phyloP scores from a whole-genome alignment of 2,329 filamentous ascomycete genomes.

The Ascocoryne sarcoides region DNA sequence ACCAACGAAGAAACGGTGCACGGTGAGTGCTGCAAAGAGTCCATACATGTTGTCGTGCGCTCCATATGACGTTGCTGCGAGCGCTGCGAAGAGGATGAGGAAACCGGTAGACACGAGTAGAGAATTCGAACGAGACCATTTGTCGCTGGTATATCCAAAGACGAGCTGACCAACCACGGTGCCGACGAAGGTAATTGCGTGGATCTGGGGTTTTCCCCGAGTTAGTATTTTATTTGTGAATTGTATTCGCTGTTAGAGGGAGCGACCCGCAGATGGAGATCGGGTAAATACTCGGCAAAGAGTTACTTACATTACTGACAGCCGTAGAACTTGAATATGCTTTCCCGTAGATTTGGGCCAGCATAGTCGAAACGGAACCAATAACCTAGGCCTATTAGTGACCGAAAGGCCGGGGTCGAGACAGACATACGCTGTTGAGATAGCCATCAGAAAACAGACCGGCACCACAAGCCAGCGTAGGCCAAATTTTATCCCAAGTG shows the following conservation, averaged over 20 bases:
- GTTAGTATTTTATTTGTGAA: too few relatives aligned
- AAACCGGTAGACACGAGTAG: slow-evolving; percentile 75
- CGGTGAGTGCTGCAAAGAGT: slow-evolving; percentile 69
- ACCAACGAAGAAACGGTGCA: slow-evolving; percentile 75
- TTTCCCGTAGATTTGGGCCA: slow-evolving; percentile 57
- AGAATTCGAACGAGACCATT: slow-evolving; percentile 76
- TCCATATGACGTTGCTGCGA: slow-evolving; percentile 70
- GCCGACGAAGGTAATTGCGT: slow-evolving; percentile 77
- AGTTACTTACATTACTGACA: slow-evolving; percentile 61
- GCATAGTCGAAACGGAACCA: slow-evolving; percentile 74
- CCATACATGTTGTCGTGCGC: slow-evolving; percentile 58
- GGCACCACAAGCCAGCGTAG: slow-evolving; percentile 77
- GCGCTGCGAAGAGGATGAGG: slow-evolving; percentile 74
- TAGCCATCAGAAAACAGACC: slow-evolving; percentile 90
- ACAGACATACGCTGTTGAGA: slow-evolving; percentile 64
- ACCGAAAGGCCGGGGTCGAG: neutral
- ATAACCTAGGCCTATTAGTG: slow-evolving; percentile 52
- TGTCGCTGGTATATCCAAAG: slow-evolving; percentile 75
- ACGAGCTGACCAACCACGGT: slow-evolving; percentile 74
- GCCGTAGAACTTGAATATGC: slow-evolving; percentile 62
- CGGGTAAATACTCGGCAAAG: too few relatives aligned
- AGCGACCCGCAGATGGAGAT: too few relatives aligned
- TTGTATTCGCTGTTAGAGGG: too few relatives aligned
- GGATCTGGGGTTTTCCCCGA: slow-evolving; percentile 38
- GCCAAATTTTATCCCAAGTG: slow-evolving; percentile 33